Evolutionary conservation across 1,284 basidiomycete genomes (phyloP), one percentile per base, ranked within the genome.

Genomic region (Bjerkandera adusta): DNA sequence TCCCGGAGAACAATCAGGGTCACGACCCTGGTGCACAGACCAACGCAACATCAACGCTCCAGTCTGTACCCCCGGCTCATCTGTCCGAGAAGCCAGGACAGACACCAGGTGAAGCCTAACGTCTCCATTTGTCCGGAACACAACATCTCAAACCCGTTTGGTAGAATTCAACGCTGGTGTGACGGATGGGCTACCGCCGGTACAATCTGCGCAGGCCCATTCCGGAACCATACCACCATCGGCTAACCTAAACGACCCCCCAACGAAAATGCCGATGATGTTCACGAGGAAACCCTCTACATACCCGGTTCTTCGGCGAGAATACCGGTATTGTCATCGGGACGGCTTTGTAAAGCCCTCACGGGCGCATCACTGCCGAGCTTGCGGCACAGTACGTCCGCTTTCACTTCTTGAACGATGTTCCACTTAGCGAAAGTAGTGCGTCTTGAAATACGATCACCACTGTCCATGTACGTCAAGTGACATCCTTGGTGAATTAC

Each of bases 371-470:
- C 88, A 91, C 66, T 92, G 89, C 67, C 69, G 83, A 13, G 67
- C 68, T 20, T 91, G 87, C 68, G 85, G 81, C 11, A 84, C 76
- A 29, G 82, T 84, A 52, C 56, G 77, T 70, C 12, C 20, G 16
- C 27, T 43, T 18, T 30, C 30, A 22, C 22, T 18, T 21, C 24
- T 29, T 29, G 20, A 20, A 7, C 25, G 39, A 12, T 26, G 29
- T 15, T 30, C 32, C 27, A 41, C 26, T 32, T 12, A 22, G 49
- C 33, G 38, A 15, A 21, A 47, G 7, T 57, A 85, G 72, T 89
- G 86, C 58, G 73, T 89, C 0, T 62, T 89, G 40, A 79, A 79
- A 58, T 89, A 81, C 60, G 87, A 90, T 58, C 87, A 90, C 64
- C 87, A 90, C 58, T 86, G 83, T 63, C 83, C 84, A 44, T 84